A percentile compares a stretch with the other conserved stretches of the same genome.
Conservation (phyloP, 2,329 filamentous ascomycete species). For the Apiospora hydei region DNA sequence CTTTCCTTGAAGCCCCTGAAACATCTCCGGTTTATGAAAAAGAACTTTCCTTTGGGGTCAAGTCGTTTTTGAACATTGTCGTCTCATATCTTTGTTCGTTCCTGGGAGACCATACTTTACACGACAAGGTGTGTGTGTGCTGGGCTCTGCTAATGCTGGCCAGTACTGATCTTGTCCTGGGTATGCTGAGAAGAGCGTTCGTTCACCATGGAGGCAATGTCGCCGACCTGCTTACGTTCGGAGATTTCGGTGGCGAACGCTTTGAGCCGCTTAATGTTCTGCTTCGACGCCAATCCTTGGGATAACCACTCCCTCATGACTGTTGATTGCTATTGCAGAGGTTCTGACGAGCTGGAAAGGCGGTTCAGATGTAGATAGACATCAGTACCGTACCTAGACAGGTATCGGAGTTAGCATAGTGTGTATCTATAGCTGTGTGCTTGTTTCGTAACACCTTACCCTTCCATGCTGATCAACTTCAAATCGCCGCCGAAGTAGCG, state of each 20-base stretch:
- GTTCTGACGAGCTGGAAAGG: slow-evolving; percentile 93
- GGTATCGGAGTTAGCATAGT: slow-evolving; percentile 32
- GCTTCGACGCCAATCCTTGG: slow-evolving; percentile 69
- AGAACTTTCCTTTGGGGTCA: neutral
- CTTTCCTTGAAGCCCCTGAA: neutral
- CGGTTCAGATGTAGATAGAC: slow-evolving; percentile 98
- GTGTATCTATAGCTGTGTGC: slow-evolving; percentile 6
- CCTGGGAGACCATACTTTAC: neutral
- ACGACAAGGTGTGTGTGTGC: slow-evolving; percentile 2
- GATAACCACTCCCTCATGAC: slow-evolving; percentile 79
- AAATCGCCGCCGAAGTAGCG: slow-evolving; percentile 97
- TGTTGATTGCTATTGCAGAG: slow-evolving; percentile 92
- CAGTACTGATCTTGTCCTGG: slow-evolving; percentile 23
- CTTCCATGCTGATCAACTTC: slow-evolving; percentile 99
- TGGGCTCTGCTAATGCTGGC: slow-evolving; percentile 21
- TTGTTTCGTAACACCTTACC: slow-evolving; percentile 64
- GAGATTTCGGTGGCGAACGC: slow-evolving; percentile 71
- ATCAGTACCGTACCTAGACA: slow-evolving; percentile 87
- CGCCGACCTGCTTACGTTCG: slow-evolving; percentile 88
- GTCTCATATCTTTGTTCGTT: neutral
- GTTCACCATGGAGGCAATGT: slow-evolving; percentile 62
- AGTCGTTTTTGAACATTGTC: slow-evolving; percentile 9
- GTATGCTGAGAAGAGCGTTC: slow-evolving; percentile 22
- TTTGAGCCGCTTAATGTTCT: slow-evolving; percentile 70
- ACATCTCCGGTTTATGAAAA: neutral